Percentiles rank a stretch among this genome's conserved stretches.
Conservation (phyloP, 169 alveolate genomes). For the Plasmodium ovale region DNA sequence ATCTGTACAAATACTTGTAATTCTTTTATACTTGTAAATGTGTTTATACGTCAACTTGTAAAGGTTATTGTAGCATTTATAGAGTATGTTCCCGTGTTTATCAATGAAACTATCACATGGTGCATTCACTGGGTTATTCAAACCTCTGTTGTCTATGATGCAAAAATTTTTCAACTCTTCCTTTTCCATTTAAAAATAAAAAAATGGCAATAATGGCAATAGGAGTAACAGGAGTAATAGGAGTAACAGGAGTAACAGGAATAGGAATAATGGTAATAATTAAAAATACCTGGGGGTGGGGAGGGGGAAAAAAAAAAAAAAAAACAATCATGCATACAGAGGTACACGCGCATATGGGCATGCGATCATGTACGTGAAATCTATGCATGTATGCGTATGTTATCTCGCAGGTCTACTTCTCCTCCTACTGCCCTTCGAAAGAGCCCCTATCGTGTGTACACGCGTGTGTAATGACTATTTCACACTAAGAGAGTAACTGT, state of each 20-base stretch:
- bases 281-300: neutral
- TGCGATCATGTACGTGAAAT: neutral
- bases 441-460: no score
- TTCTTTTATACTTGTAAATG: slow-evolving; percentile 51
- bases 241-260: neutral
- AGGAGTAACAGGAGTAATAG: no score
- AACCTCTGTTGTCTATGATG: slow-evolving; percentile 21
- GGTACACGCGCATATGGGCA: neutral
- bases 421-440: no score
- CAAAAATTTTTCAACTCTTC: slow-evolving; percentile 27
- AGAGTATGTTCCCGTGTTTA: slow-evolving; percentile 60
- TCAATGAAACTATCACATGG: slow-evolving; percentile 53
- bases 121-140: slow-evolving; percentile 9
- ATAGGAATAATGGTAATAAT: neutral
- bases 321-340: neutral
- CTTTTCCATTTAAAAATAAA: slow-evolving; percentile 45
- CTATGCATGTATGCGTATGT: neutral
- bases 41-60: slow-evolving; percentile 61
- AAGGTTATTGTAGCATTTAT: slow-evolving; percentile 32
- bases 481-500: no score
- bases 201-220: no score
- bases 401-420: no score
- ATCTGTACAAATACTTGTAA: slow-evolving; percentile 48
- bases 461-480: no score
- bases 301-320: neutral